Evolutionary conservation across 495 filamentous ascomycete genomes (phyloP).

Genomic region (Aspergillus homomorphus): DNA sequence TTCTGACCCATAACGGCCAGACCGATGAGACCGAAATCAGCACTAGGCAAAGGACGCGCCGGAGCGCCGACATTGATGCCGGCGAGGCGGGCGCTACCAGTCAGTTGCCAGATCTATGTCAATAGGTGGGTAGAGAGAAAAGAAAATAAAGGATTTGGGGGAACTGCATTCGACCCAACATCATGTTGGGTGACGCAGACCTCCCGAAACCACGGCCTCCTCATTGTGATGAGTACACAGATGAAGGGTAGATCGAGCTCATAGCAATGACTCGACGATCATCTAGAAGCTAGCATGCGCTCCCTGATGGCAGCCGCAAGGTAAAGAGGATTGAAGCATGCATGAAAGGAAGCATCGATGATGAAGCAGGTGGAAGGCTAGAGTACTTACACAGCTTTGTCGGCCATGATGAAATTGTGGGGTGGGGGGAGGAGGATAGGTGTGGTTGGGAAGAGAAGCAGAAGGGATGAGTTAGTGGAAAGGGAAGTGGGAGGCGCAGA

Average conservation of each 20-base stretch:
- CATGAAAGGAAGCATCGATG: not conserved
- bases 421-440: constrained; percentile 9
- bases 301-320: not conserved
- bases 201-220: not conserved
- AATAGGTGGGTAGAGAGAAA: constrained; percentile 26
- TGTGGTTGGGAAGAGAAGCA: constrained; percentile 7
- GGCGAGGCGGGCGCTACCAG: constrained; percentile 80
- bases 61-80: constrained; percentile 73
- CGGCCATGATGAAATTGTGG: constrained; percentile 41
- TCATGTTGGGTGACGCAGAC: not conserved
- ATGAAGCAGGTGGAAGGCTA: not conserved
- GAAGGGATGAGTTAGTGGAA: constrained; percentile 1
- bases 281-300: not conserved
- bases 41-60: constrained; percentile 55
- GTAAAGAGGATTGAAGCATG: not conserved
- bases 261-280: not conserved
- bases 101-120: constrained; percentile 54
- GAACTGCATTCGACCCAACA: constrained; percentile 1
- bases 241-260: not conserved
- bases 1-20: constrained; percentile 99
- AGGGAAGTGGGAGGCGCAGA: constrained; percentile 5
- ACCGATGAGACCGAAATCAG: constrained; percentile 98
- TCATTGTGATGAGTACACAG: not conserved
- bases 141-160: not conserved
- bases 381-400: constrained; percentile 57